Evolutionary conservation across 1,284 basidiomycete species (phyloP), one percentile per base, ranked within the genome.

Genomic region (Leccinum huronense): DNA sequence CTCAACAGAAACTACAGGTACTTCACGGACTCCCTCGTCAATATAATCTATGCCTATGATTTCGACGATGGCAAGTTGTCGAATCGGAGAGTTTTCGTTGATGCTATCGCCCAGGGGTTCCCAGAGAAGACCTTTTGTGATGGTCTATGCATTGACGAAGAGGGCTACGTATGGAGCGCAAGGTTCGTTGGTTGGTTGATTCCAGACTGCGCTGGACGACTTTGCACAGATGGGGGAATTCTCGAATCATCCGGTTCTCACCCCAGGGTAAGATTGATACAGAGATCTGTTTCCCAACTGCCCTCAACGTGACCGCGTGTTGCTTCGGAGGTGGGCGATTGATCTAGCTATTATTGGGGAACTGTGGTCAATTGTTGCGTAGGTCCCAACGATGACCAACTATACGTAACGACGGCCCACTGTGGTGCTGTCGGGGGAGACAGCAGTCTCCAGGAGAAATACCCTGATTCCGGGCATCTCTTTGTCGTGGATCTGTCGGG

Each of bases 151-250:
- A 74, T 89, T 42, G 88, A 89, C 71, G 78, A 75, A 59, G 83
- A 86, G 63, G 87, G 87, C n/a, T 81, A 81, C 61, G 76, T 89
- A 60, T 90, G 88, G 87, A 86, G 85, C 70, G 87, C 88, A 60
- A 79, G 87, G 86, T 87, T 67, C 65, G 78, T 72, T 58, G 51
- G 3, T 57, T 59, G 65, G 58, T 55, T 62, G 53, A 63, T 57
- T 27, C 33, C 53, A 33, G 62, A 59, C 55, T 34, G 14, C 42
- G 10, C 19, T 60, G 7, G 45, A 59, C 62, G 61, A 45, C 55
- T 67, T 34, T 38, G 31, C 40, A 31, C 65, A 88, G 87, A 63
- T 89, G 86, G 86, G 85, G 84, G 66, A 86, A 84, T 30, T 87
- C 85, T 57, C 80, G 80, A 64, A 79, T 89, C 62, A 76, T 85